These are phyloP conservation scores for Trichosanthes cucumerina DNA, from an alignment of 306 rosid species.

Conservation along the genomic window DNA sequence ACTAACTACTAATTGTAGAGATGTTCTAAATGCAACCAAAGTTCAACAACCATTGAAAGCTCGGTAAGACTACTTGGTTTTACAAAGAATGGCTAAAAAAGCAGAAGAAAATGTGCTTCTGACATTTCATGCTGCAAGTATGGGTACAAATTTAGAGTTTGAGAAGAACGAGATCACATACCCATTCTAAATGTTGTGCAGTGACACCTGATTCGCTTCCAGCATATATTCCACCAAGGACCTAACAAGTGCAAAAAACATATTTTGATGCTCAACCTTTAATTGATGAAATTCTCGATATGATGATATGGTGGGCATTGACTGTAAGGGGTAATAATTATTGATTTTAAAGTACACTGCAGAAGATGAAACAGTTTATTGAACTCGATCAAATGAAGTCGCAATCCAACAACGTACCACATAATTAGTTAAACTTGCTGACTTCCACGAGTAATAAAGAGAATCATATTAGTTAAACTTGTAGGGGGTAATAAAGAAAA, in stretches of 20 bases:
- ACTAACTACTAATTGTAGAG: not conserved
- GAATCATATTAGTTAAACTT: not conserved
- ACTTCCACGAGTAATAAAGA: not conserved
- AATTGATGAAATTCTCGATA: slow-evolving; percentile 2
- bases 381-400: not conserved
- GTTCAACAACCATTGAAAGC: not conserved
- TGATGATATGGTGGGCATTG: not conserved
- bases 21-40: not conserved
- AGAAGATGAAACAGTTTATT: not conserved
- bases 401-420: not conserved
- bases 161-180: slow-evolving; percentile 17
- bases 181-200: slow-evolving; percentile 96
- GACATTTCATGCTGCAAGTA: not conserved
- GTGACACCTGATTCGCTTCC: slow-evolving; percentile 81
- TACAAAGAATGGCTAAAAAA: no score
- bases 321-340: not conserved
- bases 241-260: slow-evolving; percentile 34
- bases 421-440: not conserved
- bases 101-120: no score
- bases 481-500: not conserved
- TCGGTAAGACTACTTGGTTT: not conserved
- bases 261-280: not conserved
- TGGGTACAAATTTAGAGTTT: not conserved
- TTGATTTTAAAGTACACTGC: not conserved
- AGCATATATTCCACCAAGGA: slow-evolving; percentile 77